Evolutionary conservation across 148 eudicot genomes (phyloP), one percentile per base, ranked within the genome.

Genomic region (Rhododendron ferrugineum): DNA sequence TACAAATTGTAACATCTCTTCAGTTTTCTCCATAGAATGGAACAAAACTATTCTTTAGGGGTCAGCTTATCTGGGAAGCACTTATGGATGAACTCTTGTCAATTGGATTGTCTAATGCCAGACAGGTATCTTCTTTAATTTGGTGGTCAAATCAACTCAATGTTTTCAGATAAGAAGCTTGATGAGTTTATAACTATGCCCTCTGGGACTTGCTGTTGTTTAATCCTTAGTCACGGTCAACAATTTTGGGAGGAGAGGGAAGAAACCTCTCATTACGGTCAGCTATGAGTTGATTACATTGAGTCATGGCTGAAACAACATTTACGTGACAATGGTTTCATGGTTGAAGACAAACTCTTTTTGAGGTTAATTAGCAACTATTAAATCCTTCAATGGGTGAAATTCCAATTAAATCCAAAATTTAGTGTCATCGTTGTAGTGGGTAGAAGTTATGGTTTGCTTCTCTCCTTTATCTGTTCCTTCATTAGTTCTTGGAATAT

Each of bases 1-100:
- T 28, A 28, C 36, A 28, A 68, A 68, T 30, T 68, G 74, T 68
- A 28, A 30, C 84, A 40, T 60, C 80, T 80, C 78, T 79, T 79
- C 83, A 85, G 82, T 81, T 82, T 82, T 52, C 87, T 58, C 52
- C 50, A 56, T 87, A 95, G 99, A 95, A 92, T 92, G 96, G 93
- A 81, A 93, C 95, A 50, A 54, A 88, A 85, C 93, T 95, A 83
- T 95, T 91, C 92, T 96, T 96, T 89, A 90, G 98, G 89, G 99
- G 99, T 86, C 97, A 93, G 87, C 93, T 89, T 78, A 95, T 96
- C 80, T 96, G 98, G 98, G 96, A 95, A 83, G 93, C 97, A 87
- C 36, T 93, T 28, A 90, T 95, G 90, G 92, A 90, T 78, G 95
- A 96, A 85, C 94, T 96, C 84, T 88, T 92, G 84, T 89, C 95